Evolutionary conservation across 2,329 filamentous ascomycete genomes (phyloP).

Genomic region (Claviceps sp.): DNA sequence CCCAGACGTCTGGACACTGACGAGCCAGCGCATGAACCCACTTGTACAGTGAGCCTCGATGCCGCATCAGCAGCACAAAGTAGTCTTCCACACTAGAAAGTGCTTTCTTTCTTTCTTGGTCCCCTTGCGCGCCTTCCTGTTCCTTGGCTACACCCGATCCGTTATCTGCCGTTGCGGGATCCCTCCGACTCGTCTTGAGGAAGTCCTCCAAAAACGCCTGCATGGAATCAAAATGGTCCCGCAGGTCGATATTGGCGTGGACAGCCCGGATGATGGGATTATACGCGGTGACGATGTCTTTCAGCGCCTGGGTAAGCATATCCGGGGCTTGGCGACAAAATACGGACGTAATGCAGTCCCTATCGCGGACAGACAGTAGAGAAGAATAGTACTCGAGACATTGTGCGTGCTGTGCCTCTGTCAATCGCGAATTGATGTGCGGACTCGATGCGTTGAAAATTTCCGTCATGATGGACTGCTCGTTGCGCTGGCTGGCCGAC

Average conservation of each 20-base stretch:
- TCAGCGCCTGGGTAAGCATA: slow-evolving; percentile 53
- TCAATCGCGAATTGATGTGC: slow-evolving; percentile 31
- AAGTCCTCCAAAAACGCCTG: slow-evolving; percentile 60
- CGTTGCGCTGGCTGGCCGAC: slow-evolving; percentile 33
- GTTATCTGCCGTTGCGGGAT: no score
- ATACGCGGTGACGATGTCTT: slow-evolving; percentile 52
- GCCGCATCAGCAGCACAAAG: slow-evolving; percentile 49
- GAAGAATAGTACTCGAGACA: slow-evolving; percentile 59
- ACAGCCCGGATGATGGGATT: slow-evolving; percentile 62
- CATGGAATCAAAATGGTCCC: slow-evolving; percentile 51
- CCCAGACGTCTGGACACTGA: slow-evolving; percentile 52
- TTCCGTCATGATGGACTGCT: slow-evolving; percentile 49
- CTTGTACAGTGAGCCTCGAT: slow-evolving; percentile 49
- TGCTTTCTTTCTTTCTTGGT: not conserved
- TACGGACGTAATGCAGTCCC: slow-evolving; percentile 53
- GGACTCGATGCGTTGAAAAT: slow-evolving; percentile 46
- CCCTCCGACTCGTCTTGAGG: slow-evolving; percentile 39
- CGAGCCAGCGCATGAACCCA: slow-evolving; percentile 58
- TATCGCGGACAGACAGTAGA: slow-evolving; percentile 57
- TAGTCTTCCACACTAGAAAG: slow-evolving; percentile 58
- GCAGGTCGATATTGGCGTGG: slow-evolving; percentile 59
- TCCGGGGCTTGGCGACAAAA: slow-evolving; percentile 60
- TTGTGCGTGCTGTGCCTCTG: slow-evolving; percentile 45
- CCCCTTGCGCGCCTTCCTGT: not conserved
- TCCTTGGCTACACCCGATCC: slow-evolving; percentile 1